Percentiles rank a stretch among this genome's conserved stretches.
Conservation (phyloP, 1,139 yeast genomes). For the Suzukiozyma palmioleophila region DNA sequence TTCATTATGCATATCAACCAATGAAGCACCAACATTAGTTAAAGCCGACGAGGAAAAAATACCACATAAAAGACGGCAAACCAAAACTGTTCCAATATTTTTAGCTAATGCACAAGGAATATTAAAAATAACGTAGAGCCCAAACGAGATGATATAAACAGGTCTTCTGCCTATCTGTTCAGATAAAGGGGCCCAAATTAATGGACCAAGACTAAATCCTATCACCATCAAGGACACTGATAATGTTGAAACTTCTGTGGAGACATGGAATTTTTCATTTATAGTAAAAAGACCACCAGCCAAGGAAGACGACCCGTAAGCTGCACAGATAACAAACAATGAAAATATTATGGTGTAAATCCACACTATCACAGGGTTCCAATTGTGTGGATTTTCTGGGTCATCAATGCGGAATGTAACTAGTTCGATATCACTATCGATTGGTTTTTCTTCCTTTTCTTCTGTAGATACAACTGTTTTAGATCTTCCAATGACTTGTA, state of each 20-base stretch:
- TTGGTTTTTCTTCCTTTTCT: constrained; percentile 13
- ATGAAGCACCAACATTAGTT: constrained; percentile 84
- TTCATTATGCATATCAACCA: constrained; percentile 78
- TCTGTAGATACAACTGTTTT: constrained; percentile 26
- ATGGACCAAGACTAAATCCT: constrained; percentile 85
- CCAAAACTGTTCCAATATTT: constrained; percentile 75
- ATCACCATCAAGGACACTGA: constrained; percentile 83
- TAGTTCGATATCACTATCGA: constrained; percentile 70
- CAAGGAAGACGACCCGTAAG: constrained; percentile 85
- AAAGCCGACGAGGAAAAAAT: constrained; percentile 82
- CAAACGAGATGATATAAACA: constrained; percentile 73
- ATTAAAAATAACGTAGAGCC: constrained; percentile 71
- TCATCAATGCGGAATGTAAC: constrained; percentile 76
- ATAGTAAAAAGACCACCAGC: constrained; percentile 78
- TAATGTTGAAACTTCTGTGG: constrained; percentile 72
- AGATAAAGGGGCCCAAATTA: constrained; percentile 85
- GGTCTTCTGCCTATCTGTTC: constrained; percentile 86
- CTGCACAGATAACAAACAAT: constrained; percentile 73
- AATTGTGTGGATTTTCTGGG: constrained; percentile 85
- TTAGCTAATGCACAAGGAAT: constrained; percentile 87
- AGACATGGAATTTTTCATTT: constrained; percentile 59
- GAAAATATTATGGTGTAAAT: constrained; percentile 63
- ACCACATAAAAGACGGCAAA: constrained; percentile 81
- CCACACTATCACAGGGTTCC: constrained; percentile 63
- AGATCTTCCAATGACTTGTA: constrained; percentile 62